phyloP scores from a whole-genome alignment of 345 rosid genomes.

The Salix suchowensis region DNA sequence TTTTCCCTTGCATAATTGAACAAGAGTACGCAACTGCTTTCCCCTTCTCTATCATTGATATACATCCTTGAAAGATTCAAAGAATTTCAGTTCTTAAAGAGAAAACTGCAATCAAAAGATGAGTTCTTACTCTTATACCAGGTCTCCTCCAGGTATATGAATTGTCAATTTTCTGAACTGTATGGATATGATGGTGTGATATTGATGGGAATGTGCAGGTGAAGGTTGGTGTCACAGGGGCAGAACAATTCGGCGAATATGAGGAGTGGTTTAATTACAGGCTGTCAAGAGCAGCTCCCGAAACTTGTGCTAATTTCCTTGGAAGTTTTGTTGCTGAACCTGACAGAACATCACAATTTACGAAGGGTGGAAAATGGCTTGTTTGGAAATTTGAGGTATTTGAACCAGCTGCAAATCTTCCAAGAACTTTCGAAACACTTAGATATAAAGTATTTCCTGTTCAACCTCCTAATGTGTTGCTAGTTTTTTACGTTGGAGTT shows the following conservation, averaged over 20 bases:
- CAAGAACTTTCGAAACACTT: neutral
- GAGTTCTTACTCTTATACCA: neutral
- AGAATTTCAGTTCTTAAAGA: neutral
- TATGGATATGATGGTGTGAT: neutral
- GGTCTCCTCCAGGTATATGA: neutral
- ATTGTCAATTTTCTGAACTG: neutral
- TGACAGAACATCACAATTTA: slow-evolving; percentile 59
- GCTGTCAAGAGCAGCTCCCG: slow-evolving; percentile 94
- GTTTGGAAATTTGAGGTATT: slow-evolving; percentile 97
- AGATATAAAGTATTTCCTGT: neutral
- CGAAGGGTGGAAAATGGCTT: slow-evolving; percentile 90
- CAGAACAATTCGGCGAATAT: slow-evolving; percentile 76
- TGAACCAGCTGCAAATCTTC: neutral
- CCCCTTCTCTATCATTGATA: neutral
- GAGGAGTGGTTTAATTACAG: slow-evolving; percentile 99
- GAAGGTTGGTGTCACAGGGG: slow-evolving; percentile 76
- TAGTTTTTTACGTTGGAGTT: neutral
- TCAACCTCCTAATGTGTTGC: neutral
- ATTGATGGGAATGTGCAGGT: slow-evolving; percentile 42
- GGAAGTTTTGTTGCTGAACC: slow-evolving; percentile 67
- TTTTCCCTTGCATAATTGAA: neutral
- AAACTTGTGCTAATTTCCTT: slow-evolving; percentile 86
- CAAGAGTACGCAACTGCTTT: neutral
- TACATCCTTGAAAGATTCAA: neutral
- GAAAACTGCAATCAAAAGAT: neutral